These are phyloP conservation scores for Solanum chacoense DNA, from an alignment of 305 asterid genomes.

Conservation along the genomic window DNA sequence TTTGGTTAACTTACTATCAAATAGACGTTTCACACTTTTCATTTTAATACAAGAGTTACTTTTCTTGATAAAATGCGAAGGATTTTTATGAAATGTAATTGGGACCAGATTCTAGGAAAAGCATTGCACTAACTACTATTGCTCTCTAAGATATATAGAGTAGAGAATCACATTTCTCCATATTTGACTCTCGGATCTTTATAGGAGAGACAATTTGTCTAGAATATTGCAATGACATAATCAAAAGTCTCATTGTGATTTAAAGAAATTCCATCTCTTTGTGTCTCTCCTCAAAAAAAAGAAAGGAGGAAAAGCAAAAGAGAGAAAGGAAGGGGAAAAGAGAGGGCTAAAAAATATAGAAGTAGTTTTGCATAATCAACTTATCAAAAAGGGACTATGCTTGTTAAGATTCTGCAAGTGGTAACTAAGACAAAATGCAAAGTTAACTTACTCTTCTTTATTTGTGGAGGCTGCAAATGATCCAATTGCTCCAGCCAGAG, in stretches of 20 bases:
- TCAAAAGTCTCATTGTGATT: background rate
- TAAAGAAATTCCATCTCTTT: background rate
- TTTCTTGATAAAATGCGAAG: background rate
- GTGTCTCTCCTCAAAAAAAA: background rate
- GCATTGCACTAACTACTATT: background rate
- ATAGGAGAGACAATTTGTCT: background rate
- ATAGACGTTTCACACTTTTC: background rate
- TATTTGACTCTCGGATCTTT: background rate
- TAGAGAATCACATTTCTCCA: background rate
- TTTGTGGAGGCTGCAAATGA: slow-evolving; percentile 85
- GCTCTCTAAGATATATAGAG: background rate
- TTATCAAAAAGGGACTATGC: background rate
- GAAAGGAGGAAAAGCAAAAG: background rate
- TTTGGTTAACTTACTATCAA: background rate
- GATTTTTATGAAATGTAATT: background rate
- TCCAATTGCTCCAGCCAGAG: slow-evolving; percentile 95
- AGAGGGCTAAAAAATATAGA: background rate
- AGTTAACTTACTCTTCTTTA: slow-evolving; percentile 1
- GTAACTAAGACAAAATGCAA: background rate
- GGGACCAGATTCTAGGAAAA: background rate
- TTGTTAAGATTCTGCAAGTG: background rate
- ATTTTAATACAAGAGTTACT: background rate
- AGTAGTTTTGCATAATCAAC: background rate
- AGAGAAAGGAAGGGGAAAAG: background rate
- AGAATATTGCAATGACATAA: background rate